Conservation (phyloP, 129 eudicot species). For the Escallonia herrerae region DNA sequence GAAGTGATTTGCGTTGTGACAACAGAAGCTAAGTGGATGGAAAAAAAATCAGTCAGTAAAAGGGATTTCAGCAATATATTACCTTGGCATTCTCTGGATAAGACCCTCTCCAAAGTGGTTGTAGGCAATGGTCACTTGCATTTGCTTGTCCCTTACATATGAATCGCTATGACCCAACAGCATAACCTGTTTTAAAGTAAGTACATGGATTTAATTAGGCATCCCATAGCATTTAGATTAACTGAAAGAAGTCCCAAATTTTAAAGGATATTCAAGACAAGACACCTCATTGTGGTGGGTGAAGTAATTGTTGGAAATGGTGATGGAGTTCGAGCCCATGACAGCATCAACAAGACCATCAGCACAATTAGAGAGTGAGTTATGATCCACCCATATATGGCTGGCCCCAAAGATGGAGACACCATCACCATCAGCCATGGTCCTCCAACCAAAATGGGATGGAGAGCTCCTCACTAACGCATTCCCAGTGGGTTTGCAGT, state of each 20-base stretch:
- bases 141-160: slow-evolving; percentile 66
- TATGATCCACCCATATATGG: slow-evolving; percentile 88
- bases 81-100: slow-evolving; percentile 97
- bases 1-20: too few species aligned
- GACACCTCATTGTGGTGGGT: slow-evolving; percentile 86
- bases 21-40: neutral
- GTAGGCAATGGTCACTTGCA: slow-evolving; percentile 94
- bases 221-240: too few species aligned
- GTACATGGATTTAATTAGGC: neutral
- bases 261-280: neutral
- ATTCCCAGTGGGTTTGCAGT: slow-evolving; percentile 85
- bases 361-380: slow-evolving; percentile 82
- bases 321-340: slow-evolving; percentile 92
- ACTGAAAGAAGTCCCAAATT: too few species aligned
- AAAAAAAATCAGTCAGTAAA: neutral
- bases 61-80: neutral
- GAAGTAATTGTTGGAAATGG: slow-evolving; percentile 86
- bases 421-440: slow-evolving; percentile 95
- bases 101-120: slow-evolving; percentile 95
- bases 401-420: slow-evolving; percentile 78
- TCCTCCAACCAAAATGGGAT: slow-evolving; percentile 82
- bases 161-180: slow-evolving; percentile 89
- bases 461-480: slow-evolving; percentile 96
- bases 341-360: slow-evolving; percentile 95
- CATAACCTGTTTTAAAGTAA: slow-evolving; percentile 54